Conservation (phyloP, 176 grass and related monocot species). For the Aegilops tauschii region DNA sequence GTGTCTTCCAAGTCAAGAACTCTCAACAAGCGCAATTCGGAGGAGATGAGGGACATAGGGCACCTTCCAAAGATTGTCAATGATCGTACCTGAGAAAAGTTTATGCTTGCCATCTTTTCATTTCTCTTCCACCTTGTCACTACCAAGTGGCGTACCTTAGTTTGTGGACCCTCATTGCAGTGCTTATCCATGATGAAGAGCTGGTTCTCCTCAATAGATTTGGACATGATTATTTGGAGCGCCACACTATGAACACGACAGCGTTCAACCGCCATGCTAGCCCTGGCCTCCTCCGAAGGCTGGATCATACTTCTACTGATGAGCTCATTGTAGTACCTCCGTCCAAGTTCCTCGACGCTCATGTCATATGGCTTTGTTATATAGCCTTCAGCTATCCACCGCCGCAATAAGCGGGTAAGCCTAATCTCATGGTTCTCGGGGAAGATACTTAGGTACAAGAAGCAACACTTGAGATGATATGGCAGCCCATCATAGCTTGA, state of each 20-base stretch:
- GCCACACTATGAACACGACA: constrained; percentile 45
- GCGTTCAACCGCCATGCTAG: neutral
- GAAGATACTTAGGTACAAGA: constrained; percentile 61
- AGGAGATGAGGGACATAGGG: neutral
- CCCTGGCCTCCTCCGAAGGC: neutral
- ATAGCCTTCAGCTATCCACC: constrained; percentile 54
- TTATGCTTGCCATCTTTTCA: neutral
- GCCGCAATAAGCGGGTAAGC: constrained; percentile 12
- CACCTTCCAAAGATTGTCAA: constrained; percentile 24
- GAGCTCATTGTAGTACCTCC: constrained; percentile 35
- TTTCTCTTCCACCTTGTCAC: constrained; percentile 12
- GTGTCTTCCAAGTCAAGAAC: constrained; percentile 39
- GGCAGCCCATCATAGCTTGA: constrained; percentile 54
- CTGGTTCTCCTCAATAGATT: constrained; percentile 42
- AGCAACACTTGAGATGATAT: constrained; percentile 45
- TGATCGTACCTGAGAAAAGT: constrained; percentile 22
- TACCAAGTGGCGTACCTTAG: constrained; percentile 38
- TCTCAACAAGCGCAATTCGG: constrained; percentile 20
- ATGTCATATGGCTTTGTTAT: constrained; percentile 25
- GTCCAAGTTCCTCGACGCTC: constrained; percentile 22
- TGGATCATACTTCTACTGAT: constrained; percentile 46
- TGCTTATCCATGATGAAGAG: constrained; percentile 30
- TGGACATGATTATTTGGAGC: constrained; percentile 31
- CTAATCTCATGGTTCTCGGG: constrained; percentile 47
- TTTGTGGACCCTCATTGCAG: neutral